A percentile compares a stretch with the other conserved stretches of the same genome.
phyloP scores from a whole-genome alignment of 257 asterid species.

The Solanum medicagineum region DNA sequence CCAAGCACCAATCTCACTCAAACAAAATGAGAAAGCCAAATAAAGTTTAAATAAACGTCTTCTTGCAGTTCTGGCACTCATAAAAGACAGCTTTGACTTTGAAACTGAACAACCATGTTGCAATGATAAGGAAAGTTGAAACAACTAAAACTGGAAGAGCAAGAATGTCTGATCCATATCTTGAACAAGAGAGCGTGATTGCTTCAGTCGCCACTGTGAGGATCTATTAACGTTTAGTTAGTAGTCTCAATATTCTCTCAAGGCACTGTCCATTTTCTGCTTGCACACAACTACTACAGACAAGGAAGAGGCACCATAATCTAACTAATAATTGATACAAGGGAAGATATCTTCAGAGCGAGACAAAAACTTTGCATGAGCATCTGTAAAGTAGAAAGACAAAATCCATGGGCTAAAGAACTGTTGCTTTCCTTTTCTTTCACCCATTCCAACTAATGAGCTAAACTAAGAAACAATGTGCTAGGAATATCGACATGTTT shows the following conservation, averaged over 20 bases:
- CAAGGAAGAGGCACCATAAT: background rate
- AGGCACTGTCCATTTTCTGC: background rate
- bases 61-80: constrained; percentile 27
- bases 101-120: constrained; percentile 33
- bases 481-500: constrained; percentile 20
- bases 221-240: background rate
- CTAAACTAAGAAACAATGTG: constrained; percentile 2
- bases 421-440: constrained; percentile 22
- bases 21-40: constrained; percentile 35
- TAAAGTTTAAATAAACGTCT: constrained; percentile 27
- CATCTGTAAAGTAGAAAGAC: background rate
- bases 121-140: constrained; percentile 2
- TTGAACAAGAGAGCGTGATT: background rate
- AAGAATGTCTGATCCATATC: background rate
- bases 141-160: background rate
- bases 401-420: background rate
- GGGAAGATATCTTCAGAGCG: background rate
- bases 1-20: constrained; percentile 64
- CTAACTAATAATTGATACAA: background rate
- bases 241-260: background rate
- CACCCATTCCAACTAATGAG: constrained; percentile 10
- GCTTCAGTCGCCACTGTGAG: background rate
- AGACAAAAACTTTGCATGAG: background rate
- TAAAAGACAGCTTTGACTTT: constrained; percentile 10
- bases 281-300: background rate